phyloP scores from a whole-genome alignment of 768 basidiomycete species.

The Dendrothele bispora region DNA sequence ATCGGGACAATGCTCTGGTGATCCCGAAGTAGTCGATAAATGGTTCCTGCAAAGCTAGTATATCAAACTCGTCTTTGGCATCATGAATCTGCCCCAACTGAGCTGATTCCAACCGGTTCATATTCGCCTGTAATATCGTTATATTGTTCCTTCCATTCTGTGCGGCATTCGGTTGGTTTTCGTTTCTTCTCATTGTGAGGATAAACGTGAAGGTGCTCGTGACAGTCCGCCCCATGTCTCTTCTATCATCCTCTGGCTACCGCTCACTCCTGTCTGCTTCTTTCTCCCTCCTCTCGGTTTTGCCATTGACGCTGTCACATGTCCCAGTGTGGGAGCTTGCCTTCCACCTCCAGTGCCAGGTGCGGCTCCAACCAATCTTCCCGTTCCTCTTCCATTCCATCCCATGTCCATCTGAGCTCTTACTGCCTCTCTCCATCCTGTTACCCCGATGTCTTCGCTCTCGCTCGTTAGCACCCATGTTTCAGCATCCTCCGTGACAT shows the following conservation, averaged over 20 bases:
- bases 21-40: slow-evolving; percentile 17
- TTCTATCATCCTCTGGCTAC: too few species aligned
- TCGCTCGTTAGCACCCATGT: not conserved
- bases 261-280: too few species aligned
- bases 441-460: not conserved
- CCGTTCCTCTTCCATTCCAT: not conserved
- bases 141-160: too few species aligned
- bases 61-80: not conserved
- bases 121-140: not conserved
- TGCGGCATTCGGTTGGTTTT: too few species aligned
- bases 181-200: too few species aligned
- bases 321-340: not conserved
- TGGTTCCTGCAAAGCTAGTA: slow-evolving; percentile 29
- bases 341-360: not conserved
- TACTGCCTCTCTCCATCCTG: not conserved
- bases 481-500: not conserved
- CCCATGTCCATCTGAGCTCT: not conserved
- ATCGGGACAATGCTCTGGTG: slow-evolving; percentile 14
- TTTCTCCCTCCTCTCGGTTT: not conserved
- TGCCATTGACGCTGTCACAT: not conserved
- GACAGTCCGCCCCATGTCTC: too few species aligned
- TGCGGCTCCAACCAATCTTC: not conserved
- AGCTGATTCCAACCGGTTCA: not conserved
- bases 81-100: not conserved
- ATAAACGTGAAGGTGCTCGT: too few species aligned